These are phyloP conservation scores for Cryptosporidium ubiquitum DNA, from an alignment of 169 alveolate species.

Conservation along the genomic window DNA sequence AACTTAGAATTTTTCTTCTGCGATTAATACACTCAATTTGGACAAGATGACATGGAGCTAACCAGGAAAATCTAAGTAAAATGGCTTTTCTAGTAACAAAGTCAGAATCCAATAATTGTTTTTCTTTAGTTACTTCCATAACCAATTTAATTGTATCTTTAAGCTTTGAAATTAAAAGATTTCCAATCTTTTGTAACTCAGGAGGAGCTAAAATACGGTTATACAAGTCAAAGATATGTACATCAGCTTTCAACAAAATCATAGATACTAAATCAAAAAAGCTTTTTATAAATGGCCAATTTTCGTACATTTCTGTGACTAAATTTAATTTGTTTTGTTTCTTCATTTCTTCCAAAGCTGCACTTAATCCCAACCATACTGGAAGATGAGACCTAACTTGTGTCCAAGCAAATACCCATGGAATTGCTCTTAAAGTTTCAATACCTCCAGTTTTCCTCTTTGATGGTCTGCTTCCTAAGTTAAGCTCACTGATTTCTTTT, in stretches of 20 bases:
- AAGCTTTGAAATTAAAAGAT: conserved; percentile 40
- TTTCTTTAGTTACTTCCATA: conserved; percentile 65
- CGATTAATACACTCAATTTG: conserved; percentile 73
- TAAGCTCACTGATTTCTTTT: conserved; percentile 83
- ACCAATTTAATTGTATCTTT: conserved; percentile 60
- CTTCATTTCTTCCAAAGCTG: conserved; percentile 75
- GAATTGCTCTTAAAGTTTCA: conserved; percentile 87
- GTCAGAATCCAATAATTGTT: conserved; percentile 52
- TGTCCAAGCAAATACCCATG: conserved; percentile 91
- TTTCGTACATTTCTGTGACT: conserved; percentile 81
- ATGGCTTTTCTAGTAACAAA: conserved; percentile 73
- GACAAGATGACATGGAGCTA: conserved; percentile 72
- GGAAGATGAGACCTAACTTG: conserved; percentile 85
- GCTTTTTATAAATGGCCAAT: conserved; percentile 87
- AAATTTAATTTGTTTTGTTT: conserved; percentile 62
- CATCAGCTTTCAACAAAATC: conserved; percentile 82
- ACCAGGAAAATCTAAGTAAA: conserved; percentile 64
- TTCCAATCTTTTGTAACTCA: conserved; percentile 43
- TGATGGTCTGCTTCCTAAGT: conserved; percentile 86
- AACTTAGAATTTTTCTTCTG: conserved; percentile 31
- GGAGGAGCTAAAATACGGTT: conserved; percentile 49
- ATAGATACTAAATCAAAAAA: conserved; percentile 84
- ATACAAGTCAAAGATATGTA: conserved; percentile 76
- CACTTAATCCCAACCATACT: conserved; percentile 86
- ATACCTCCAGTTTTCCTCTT: conserved; percentile 85